These are phyloP conservation scores for Inga laurina DNA, from an alignment of 306 rosid genomes.

Conservation along the genomic window DNA sequence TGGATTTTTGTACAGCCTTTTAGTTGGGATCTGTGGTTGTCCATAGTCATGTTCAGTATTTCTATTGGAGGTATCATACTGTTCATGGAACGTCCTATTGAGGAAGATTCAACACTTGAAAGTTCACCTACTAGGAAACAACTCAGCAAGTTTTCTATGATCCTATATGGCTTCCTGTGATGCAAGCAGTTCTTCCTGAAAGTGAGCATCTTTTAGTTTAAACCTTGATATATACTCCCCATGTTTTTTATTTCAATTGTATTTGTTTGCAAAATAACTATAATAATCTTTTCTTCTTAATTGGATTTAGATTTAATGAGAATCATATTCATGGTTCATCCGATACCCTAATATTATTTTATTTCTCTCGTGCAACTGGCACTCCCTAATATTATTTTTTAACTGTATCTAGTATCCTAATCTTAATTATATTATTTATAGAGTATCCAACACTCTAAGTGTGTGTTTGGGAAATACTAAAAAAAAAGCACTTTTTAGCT, in stretches of 20 bases:
- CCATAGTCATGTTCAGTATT: neutral
- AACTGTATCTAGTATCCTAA: no score
- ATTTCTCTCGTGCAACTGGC: no score
- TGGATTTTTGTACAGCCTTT: slow-evolving; percentile 24
- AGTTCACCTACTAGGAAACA: neutral
- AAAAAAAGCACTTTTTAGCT: no score
- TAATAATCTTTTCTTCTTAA: no score
- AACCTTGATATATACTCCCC: neutral
- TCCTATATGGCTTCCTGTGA: neutral
- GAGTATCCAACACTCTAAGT: no score
- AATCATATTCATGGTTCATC: no score
- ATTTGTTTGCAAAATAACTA: no score
- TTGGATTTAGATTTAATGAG: no score
- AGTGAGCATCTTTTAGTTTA: neutral
- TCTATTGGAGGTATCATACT: slow-evolving; percentile 1
- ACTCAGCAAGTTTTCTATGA: neutral
- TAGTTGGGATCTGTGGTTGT: slow-evolving; percentile 27
- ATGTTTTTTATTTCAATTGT: neutral
- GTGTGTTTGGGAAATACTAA: no score
- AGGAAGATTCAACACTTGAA: neutral
- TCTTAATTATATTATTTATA: no score
- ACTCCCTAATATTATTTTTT: no score
- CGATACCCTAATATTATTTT: no score
- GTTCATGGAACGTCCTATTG: slow-evolving; percentile 14
- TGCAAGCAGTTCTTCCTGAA: neutral